phyloP scores from a whole-genome alignment of 1,139 yeast species.

The Trichomonascaceae sp. region DNA sequence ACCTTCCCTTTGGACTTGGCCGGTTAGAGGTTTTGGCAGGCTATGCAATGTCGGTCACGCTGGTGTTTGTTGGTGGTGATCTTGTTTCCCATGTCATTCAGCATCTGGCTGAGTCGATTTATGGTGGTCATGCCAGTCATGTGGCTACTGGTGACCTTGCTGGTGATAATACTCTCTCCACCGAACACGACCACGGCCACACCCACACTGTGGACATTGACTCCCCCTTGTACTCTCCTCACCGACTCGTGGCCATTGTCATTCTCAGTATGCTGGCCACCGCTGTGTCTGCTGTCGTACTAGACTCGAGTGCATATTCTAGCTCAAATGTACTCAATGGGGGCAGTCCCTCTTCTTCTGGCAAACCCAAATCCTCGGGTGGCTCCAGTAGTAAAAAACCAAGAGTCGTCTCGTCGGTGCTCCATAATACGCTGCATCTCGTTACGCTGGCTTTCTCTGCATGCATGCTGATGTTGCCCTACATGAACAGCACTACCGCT shows the following conservation, averaged over 20 bases:
- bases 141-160: no score
- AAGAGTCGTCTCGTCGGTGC: conserved; percentile 14
- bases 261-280: conserved; percentile 23
- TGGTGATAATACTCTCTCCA: no score
- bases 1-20: conserved; percentile 85
- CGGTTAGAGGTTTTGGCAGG: conserved; percentile 79
- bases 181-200: conserved; percentile 33
- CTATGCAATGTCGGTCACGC: conserved; percentile 72
- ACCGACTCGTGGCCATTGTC: conserved; percentile 20
- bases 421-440: conserved; percentile 48
- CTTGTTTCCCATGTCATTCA: conserved; percentile 74
- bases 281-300: conserved; percentile 22
- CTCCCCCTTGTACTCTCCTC: conserved; percentile 17
- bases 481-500: conserved; percentile 14
- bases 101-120: conserved; percentile 43
- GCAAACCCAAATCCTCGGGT: conserved; percentile 11
- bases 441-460: conserved; percentile 47
- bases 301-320: conserved; percentile 14
- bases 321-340: background rate
- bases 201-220: conserved; percentile 23
- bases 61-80: conserved; percentile 86
- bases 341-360: background rate
- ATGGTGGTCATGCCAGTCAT: no score
- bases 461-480: conserved; percentile 23
- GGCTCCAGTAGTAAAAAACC: conserved; percentile 17